Conservation (phyloP, 345 rosid genomes). For the Moricandia arvensis region DNA sequence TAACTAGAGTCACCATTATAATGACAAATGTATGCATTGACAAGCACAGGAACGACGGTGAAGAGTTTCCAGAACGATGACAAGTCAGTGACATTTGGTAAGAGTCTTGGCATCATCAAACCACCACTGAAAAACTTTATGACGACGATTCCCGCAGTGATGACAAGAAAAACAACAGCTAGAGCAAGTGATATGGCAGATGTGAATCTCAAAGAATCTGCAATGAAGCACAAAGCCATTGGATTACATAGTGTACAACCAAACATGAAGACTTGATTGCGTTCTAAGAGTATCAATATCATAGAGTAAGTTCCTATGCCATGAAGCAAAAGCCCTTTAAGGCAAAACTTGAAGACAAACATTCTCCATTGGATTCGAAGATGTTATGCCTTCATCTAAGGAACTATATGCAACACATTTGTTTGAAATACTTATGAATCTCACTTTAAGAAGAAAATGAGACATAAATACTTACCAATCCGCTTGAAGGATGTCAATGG, state of each 20-base stretch:
- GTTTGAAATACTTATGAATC: too few species aligned
- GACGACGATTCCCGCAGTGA: constrained; percentile 67
- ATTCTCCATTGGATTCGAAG: background rate
- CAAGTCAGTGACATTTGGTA: constrained; percentile 69
- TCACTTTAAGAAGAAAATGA: background rate
- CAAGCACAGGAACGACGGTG: constrained; percentile 80
- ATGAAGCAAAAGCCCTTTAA: background rate
- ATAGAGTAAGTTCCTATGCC: background rate
- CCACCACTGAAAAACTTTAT: constrained; percentile 63
- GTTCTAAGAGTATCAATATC: background rate
- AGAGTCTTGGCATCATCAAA: constrained; percentile 71
- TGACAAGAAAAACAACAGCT: constrained; percentile 79
- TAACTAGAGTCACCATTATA: constrained; percentile 54
- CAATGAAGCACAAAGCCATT: constrained; percentile 2
- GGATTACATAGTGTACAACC: background rate
- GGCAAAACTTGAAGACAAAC: background rate
- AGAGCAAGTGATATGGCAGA: constrained; percentile 44
- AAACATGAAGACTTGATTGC: background rate
- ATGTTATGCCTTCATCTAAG: background rate
- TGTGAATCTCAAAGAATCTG: constrained; percentile 92
- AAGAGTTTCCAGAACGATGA: constrained; percentile 77
- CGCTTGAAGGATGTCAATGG: constrained; percentile 82
- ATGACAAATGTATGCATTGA: constrained; percentile 88
- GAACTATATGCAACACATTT: background rate
- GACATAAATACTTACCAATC: constrained; percentile 51